Evolutionary conservation across 495 filamentous ascomycete genomes (phyloP), one percentile per base, ranked within the genome.

Genomic region (Choiromyces venosus): DNA sequence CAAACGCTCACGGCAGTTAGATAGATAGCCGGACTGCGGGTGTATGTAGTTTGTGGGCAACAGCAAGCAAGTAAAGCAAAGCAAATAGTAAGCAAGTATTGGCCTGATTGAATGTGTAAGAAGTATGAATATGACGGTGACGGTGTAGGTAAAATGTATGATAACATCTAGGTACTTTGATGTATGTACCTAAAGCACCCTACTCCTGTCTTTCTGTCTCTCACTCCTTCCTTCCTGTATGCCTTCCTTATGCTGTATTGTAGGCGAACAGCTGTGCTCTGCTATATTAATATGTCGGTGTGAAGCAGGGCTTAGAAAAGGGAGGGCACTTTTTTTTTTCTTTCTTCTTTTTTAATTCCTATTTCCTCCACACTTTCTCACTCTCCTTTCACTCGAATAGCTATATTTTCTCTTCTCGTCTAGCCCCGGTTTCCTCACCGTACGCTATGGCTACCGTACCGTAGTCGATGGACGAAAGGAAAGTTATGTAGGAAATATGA

Each of bases 1-100:
- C 52, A 61, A 61, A 61, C 52, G 52, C 16, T 29, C 52, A 61
- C 52, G 52, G 52, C 52, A 61, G 52, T 61, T 61, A 61, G 52
- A 33, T 10, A 33, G 52, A 61, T 61, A 61, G 25, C 52, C 52
- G 52, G 52, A 16, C 52, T 33, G 52, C 52, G 25, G 52, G 25
- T 29, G 52, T 16, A 33, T 61, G 52, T 29, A 12, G 52, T 61
- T 61, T 61, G 52, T 33, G 52, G 46, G 46, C 46, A 56, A 25
- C 46, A 29, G 8, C n/a, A 61, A 61, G 9, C 52, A 61, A 61
- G 52, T n/a, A 56, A 56, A 56, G 9, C 10, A 61, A 33, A 33
- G 16, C n/a, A n/a, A n/a, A n/a, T n/a, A n/a, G n/a, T n/a, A n/a
- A 33, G 52, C 4, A 33, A 33, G 52, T 61, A 61, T 33, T 61